Percentiles rank a stretch among this genome's conserved stretches.
phyloP scores from a whole-genome alignment of 306 rosid species.

The Corylus americana region DNA sequence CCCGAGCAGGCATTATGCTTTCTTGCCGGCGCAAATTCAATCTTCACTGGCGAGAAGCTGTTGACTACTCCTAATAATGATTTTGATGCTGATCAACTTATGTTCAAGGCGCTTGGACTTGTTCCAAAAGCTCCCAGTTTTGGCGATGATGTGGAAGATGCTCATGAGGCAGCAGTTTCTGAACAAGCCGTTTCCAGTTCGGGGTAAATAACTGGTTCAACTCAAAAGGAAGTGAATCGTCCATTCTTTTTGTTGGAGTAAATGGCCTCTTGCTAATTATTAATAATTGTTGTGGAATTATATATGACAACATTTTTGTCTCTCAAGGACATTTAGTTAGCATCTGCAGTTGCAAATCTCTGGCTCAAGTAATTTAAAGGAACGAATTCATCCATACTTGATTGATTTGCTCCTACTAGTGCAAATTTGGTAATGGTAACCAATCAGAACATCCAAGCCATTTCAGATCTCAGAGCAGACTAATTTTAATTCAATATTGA shows the following conservation, averaged over 20 bases:
- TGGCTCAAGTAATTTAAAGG: background rate
- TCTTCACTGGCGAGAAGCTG: conserved; percentile 95
- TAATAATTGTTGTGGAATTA: background rate
- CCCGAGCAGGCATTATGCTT: conserved; percentile 96
- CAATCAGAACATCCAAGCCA: background rate
- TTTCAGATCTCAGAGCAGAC: too few relatives aligned
- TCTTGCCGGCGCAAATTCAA: conserved; percentile 95
- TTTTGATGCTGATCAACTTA: conserved; percentile 73
- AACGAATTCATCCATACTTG: too few relatives aligned
- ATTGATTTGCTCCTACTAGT: too few relatives aligned
- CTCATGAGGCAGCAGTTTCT: conserved; percentile 29
- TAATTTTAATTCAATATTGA: too few relatives aligned
- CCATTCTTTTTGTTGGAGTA: background rate
- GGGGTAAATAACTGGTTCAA: conserved; percentile 19
- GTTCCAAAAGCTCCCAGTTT: conserved; percentile 52
- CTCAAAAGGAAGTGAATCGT: background rate
- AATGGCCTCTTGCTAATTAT: background rate
- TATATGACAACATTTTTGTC: background rate
- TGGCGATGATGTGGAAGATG: conserved; percentile 19
- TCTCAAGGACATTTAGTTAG: background rate
- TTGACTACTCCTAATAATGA: conserved; percentile 93
- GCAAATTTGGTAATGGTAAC: too few relatives aligned
- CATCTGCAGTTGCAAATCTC: background rate
- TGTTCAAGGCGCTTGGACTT: conserved; percentile 57
- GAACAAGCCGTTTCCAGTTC: conserved; percentile 38